These are phyloP conservation scores for Podila verticillata DNA, from an alignment of 192 early-diverging fungal species.

Conservation along the genomic window DNA sequence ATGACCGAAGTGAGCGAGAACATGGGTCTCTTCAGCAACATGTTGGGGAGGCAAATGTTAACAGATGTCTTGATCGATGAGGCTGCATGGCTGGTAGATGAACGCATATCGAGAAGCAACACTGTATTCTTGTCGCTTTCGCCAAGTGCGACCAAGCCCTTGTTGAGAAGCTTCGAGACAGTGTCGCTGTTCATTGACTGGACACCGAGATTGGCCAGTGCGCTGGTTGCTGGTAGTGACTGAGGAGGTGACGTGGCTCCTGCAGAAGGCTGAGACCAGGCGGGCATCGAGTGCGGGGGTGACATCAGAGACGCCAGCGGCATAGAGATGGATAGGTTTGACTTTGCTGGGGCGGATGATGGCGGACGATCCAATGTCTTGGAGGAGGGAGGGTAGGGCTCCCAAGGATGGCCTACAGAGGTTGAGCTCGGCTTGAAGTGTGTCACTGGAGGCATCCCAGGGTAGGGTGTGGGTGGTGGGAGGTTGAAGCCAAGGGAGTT, in stretches of 20 bases:
- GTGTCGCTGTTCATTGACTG: conserved; percentile 9
- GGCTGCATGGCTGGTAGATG: conserved; percentile 62
- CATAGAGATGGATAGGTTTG: conserved; percentile 33
- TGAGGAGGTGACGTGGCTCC: conserved; percentile 8
- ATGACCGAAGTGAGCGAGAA: conserved; percentile 73
- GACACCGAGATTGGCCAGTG: conserved; percentile 19
- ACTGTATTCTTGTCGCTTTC: conserved; percentile 36
- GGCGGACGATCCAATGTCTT: conserved; percentile 7
- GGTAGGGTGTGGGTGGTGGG: conserved; percentile 11
- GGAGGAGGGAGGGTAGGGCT: conserved; percentile 22
- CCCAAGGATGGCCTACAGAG: conserved; percentile 18
- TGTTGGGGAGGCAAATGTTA: conserved; percentile 77
- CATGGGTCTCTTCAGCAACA: conserved; percentile 72
- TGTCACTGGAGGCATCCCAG: conserved; percentile 18
- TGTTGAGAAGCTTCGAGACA: conserved; percentile 23
- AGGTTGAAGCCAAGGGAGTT: conserved; percentile 12
- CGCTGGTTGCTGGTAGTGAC: not conserved
- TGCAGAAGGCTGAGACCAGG: conserved; percentile 11
- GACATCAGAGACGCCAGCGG: conserved; percentile 39
- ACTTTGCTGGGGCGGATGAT: conserved; percentile 15
- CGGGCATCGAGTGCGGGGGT: conserved; percentile 31
- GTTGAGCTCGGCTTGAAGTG: conserved; percentile 3
- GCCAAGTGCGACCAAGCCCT: conserved; percentile 11
- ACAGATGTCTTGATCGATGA: conserved; percentile 67
- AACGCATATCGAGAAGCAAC: conserved; percentile 78